Evolutionary conservation across 2,329 filamentous ascomycete genomes (phyloP).

Genomic region (Colletotrichum shisoi): DNA sequence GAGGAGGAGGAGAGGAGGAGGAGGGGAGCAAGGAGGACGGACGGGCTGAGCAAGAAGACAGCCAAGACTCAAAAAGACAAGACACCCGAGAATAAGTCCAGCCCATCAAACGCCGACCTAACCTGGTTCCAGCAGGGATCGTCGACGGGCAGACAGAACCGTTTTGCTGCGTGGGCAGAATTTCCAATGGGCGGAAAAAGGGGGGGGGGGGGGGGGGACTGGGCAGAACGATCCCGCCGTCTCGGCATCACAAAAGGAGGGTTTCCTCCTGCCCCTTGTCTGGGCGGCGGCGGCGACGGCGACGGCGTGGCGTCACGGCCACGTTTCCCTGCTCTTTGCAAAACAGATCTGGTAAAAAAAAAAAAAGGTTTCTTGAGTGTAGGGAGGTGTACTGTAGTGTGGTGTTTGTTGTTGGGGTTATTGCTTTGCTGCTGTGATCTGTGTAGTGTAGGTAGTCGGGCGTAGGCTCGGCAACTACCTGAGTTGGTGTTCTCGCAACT

Average conservation of each 20-base stretch:
- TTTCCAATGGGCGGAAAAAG: conserved; percentile 20
- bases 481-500: too few relatives aligned
- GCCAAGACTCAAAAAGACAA: not conserved
- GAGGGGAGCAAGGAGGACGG: too few relatives aligned
- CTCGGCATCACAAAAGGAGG: conserved; percentile 27
- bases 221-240: conserved; percentile 29
- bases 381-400: too few relatives aligned
- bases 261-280: conserved; percentile 11
- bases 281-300: not conserved
- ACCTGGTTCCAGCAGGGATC: conserved; percentile 31
- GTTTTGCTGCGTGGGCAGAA: conserved; percentile 39
- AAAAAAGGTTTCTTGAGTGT: too few relatives aligned
- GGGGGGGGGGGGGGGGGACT: conserved; percentile 31
- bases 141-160: conserved; percentile 27
- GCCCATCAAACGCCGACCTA: conserved; percentile 33
- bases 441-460: too few relatives aligned
- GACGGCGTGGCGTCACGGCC: conserved; percentile 16
- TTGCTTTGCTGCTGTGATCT: too few relatives aligned
- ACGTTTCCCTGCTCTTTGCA: conserved; percentile 17
- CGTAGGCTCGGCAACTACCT: too few relatives aligned
- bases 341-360: not conserved
- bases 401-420: too few relatives aligned
- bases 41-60: too few relatives aligned
- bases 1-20: not conserved
- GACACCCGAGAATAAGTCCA: conserved; percentile 28